Base-by-base conservation (phyloP, 2,329 filamentous ascomycete genomes). In the Alternaria novae-zelandiae region DNA sequence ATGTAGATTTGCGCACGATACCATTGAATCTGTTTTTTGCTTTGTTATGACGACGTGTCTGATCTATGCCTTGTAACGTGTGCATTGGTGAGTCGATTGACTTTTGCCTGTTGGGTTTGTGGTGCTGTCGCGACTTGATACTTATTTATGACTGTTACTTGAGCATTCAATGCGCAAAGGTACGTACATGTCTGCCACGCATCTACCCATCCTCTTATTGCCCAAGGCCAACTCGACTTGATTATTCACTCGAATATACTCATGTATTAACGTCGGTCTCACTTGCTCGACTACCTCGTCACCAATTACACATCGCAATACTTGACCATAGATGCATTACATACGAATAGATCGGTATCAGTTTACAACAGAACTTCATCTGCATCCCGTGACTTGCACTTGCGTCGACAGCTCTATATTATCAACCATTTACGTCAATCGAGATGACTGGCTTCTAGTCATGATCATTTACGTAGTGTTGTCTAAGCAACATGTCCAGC, bases 1-100 rank as follows among this genome's bases (percentile, higher is more conserved):
- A 57, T 57, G 28, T 45, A 61, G 44, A 45, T 23, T 51, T 51
- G 46, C 53, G 53, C 36, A 54, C 25, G 53, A 54, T 54, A 54
- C 53, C 53, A 54, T 53, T 53, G 28, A 25, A 53, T n/a, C 49
- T 41, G 28, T 53, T 53, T 53, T 41, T 49, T 49, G 47, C 41
- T 55, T 20, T 56, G 43, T 13, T 45, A 7, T 28, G 12, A 26
- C 23, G 23, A 15, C 32, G 10, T 20, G n/a, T 46, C 21, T 46
- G 15, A 21, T 26, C 17, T 32, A 30, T 28, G 41, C 17, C 25
- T 13, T 15, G 11, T 46, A 21, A 43, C 17, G 36, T 36, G 32
- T 41, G 36, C 7, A n/a, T 17, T 41, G 36, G 36, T 41, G 36
- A 51, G 30, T 41, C 21, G 21, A 25, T 53, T 9, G 20, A n/a